Percentiles rank a stretch among this genome's conserved stretches.
phyloP scores from a whole-genome alignment of 2,329 filamentous ascomycete species.

The Penicillium italicum region DNA sequence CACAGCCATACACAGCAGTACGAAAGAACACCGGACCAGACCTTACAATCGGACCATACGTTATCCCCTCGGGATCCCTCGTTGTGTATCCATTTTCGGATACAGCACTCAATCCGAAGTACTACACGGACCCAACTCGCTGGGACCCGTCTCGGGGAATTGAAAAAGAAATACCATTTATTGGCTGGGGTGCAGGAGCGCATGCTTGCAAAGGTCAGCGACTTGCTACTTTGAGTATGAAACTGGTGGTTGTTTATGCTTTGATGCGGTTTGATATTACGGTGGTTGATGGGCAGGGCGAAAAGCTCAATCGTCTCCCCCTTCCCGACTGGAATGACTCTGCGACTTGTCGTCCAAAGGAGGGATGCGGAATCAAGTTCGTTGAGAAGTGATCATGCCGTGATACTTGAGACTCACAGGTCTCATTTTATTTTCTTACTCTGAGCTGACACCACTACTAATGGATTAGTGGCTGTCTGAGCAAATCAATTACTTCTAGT shows the following conservation, averaged over 20 bases:
- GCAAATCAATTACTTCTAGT: neutral
- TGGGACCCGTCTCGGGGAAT: constrained; percentile 11
- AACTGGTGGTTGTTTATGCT: constrained; percentile 6
- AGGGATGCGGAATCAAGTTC: constrained; percentile 3
- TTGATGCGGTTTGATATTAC: constrained; percentile 2
- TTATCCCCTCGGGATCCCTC: constrained; percentile 4
- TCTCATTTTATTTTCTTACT: neutral
- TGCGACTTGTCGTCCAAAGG: constrained; percentile 6
- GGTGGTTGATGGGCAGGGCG: constrained; percentile 1
- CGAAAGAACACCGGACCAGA: constrained; percentile 10
- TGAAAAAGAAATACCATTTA: neutral
- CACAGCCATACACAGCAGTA: constrained; percentile 10
- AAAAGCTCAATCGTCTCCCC: neutral
- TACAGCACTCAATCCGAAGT: constrained; percentile 3
- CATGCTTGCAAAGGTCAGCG: constrained; percentile 12
- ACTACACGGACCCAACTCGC: constrained; percentile 3
- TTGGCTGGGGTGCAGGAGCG: constrained; percentile 9
- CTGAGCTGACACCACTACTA: neutral
- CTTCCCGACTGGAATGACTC: constrained; percentile 8
- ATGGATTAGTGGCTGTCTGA: neutral
- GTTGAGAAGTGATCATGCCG: neutral
- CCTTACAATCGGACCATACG: neutral
- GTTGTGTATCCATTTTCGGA: constrained; percentile 12
- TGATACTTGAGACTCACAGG: too few relatives aligned
- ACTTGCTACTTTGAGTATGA: constrained; percentile 10